These are phyloP conservation scores for Croton setiger DNA, from an alignment of 441 rosid species.

Conservation along the genomic window DNA sequence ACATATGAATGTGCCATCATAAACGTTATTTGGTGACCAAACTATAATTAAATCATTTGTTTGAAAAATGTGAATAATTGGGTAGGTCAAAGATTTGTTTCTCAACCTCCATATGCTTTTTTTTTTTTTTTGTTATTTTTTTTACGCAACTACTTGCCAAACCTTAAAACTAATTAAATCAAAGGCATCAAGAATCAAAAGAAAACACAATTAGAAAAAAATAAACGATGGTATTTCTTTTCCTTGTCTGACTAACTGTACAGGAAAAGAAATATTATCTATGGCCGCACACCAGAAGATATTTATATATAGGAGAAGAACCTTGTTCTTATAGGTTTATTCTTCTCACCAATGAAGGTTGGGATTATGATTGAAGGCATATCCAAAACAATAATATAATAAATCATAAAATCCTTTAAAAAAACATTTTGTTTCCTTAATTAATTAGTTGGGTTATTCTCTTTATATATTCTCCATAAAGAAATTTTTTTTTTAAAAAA, in stretches of 20 bases:
- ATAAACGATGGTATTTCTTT: too few species aligned
- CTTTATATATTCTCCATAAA: too few species aligned
- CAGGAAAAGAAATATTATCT: too few species aligned
- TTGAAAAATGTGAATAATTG: neutral
- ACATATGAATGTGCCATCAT: too few species aligned
- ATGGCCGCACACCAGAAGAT: too few species aligned
- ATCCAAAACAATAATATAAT: neutral
- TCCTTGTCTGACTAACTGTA: too few species aligned
- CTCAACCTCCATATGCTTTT: neutral
- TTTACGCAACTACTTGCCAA: too few species aligned
- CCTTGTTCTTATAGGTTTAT: neutral
- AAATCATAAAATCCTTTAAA: neutral
- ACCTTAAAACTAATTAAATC: neutral
- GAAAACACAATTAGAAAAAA: neutral
- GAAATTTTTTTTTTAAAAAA: neutral
- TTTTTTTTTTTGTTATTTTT: neutral
- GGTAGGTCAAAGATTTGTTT: neutral
- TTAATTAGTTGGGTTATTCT: too few species aligned
- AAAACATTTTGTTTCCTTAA: neutral
- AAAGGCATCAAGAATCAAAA: conserved; percentile 6
- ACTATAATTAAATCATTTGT: neutral
- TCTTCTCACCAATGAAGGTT: neutral
- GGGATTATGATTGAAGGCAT: neutral
- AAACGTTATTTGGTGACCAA: neutral
- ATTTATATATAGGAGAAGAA: neutral